Evolutionary conservation across 495 filamentous ascomycete genomes (phyloP), one percentile per base, ranked within the genome.

Genomic region (Chaetomium tenue): DNA sequence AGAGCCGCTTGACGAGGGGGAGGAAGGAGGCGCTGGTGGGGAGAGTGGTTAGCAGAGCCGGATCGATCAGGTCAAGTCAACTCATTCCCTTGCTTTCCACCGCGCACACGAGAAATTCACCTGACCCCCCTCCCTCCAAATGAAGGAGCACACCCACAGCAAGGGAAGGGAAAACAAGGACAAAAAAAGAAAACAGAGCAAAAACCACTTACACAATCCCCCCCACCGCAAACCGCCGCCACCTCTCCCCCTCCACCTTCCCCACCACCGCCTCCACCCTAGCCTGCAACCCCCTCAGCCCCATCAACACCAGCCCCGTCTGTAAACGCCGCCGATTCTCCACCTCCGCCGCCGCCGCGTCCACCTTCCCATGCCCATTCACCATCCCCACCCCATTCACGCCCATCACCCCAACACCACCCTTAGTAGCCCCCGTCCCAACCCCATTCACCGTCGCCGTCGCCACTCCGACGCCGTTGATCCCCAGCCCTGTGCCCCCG

Each of bases 181-280:
- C 30, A 18, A 18, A 1, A 9, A 53, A 11, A 3, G n/a, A 50
- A 33, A 39, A 44, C 23, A 63, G 47, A n/a, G 15, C 44, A 63
- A 20, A 33, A 13, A 20, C 5, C 1, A 73, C 77, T 72, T 60
- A 82, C 80, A 79, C 59, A 13, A 75, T 60, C 0, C 75, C 77
- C 18, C 80, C 78, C 11, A 81, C 44, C 20, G 77, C 30, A 70
- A 76, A 79, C 61, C 73, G 60, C 23, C 79, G 70, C 78, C 77
- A 82, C 58, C 80, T 66, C 47, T 75, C 70, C 18, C 71, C 64
- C 66, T 80, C 76, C 0, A 70, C 74, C 23, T 59, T 59, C 62
- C 72, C 73, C 18, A 72, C 63, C 25, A 79, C 44, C 15, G 65
- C 66, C 7, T 65, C 65, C 0, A 80, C 73, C 55, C 76, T 69